Evolutionary conservation across 306 rosid genomes (phyloP), one percentile per base, ranked within the genome.

Genomic region (Potentilla sterilis): DNA sequence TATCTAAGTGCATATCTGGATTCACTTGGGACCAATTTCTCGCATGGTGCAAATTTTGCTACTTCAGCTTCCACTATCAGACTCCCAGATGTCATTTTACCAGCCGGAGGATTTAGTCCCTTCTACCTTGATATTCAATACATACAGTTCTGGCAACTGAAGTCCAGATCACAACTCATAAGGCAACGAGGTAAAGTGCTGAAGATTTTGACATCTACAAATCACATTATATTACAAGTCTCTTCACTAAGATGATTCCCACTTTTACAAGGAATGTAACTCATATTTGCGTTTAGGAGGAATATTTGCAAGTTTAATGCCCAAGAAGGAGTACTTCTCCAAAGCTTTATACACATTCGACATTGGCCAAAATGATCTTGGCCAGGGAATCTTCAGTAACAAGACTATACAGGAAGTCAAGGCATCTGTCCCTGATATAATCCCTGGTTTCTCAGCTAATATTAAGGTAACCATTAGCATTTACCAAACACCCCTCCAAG

Each of bases 321-420:
- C 83, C 2, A 16, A 48, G 48, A 51, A 81, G 52, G 77, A 46
- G 22, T 77, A 85, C 52, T 87, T 82, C 67, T 5, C 70, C 16
- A 15, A 65, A 40, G 89, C 89, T 7, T 62, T 87, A 16, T 87
- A 85, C 87, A 87, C 87, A 42, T 83, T 83, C 54, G 89, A 87
- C 40, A 81, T 83, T 14, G 89, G 87, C 54, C 87, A 85, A 70
- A 85, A 87, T 68, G 89, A 87, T 76, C 74, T 85, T 2, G 32
- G 15, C 1, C 71, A 51, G 46, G 79, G 79, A 0, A 47, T 80
- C 42, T 38, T 70, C 9, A 3, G 59, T 13, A 80, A 79, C 65
- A 6, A 6, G 69, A 73, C 82, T 24, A 1, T 83, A 81, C 55
- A 55, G 44, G 70, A 86, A 81, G 74, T 84, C 18, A 81, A 77